Evolutionary conservation across 352 stramenopile species (phyloP), one percentile per base, ranked within the genome.

Genomic region (Phytophthora pluvialis): DNA sequence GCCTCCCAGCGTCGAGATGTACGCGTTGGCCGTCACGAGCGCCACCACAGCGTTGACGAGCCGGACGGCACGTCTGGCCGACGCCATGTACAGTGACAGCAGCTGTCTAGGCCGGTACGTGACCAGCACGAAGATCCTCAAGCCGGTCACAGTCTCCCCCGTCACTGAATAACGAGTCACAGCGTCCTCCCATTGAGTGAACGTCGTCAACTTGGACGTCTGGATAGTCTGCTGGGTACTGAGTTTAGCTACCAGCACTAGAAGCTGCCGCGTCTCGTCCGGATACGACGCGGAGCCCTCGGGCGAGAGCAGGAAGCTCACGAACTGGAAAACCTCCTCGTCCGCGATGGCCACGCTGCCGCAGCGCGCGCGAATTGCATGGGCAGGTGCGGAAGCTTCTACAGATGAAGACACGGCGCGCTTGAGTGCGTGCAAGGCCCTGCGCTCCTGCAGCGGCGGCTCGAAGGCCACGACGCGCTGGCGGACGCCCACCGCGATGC

Each of bases 1-100:
- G 10, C 86, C 86, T 29, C 86, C 86, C 2, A 94, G 72, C 51
- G 86, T 94, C 55, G 86, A 94, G 46, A 94, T 84, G 70, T 92
- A 94, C 44, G 86, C 86, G 64, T 94, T 94, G 1, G 84, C 83
- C 0, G 86, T 94, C 44, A 94, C 83, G 3, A 94, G 67, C 18
- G 86, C 82, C 26, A 93, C 79, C 8, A 92, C 77, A 6, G 73
- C 82, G 42, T 93, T 74, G 7, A 90, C 83, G 33, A 94, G 80
- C 13, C 63, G 73, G 35, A 92, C 82, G 2, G 83, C 83, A 13
- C 83, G 81, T 45, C 86, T 83, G 16, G 73, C 77, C 15, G 82
- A 94, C 16, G 66, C 63, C 77, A 89, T 82, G 35, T 73, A 91
- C 35, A 94, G 47, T 15, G 76, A 77, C 9, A 91, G 40, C 12